A percentile compares a stretch with the other conserved stretches of the same genome.
Evolutionary conservation across 208 protist species (phyloP).

Genomic region (Crithidia brevicula): DNA sequence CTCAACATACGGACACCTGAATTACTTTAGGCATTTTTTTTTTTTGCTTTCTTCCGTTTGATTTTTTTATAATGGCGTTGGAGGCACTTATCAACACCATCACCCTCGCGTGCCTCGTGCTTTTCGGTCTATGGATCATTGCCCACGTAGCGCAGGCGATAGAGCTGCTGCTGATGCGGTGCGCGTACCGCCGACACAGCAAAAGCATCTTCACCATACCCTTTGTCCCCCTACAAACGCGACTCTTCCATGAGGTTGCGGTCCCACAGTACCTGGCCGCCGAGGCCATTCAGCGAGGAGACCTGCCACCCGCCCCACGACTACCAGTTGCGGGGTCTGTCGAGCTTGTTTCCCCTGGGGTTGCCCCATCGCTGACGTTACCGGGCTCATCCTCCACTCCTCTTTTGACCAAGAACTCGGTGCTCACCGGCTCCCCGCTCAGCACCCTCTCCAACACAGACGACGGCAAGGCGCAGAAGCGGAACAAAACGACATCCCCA

Average conservation of each 20-base stretch:
- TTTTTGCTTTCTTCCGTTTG: constrained; percentile 4
- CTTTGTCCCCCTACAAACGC: constrained; percentile 51
- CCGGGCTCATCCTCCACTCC: not conserved
- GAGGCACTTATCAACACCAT: constrained; percentile 50
- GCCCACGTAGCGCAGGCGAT: constrained; percentile 22
- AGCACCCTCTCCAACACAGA: not conserved
- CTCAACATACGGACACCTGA: too few species aligned
- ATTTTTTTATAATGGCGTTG: constrained; percentile 29
- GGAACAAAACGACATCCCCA: not conserved
- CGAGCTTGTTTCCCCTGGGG: constrained; percentile 1
- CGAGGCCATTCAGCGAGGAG: constrained; percentile 31
- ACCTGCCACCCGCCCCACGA: constrained; percentile 3
- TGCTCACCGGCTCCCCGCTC: constrained; percentile 3
- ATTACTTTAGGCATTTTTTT: too few species aligned
- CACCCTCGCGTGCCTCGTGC: constrained; percentile 31
- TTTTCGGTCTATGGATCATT: constrained; percentile 35
- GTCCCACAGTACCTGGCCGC: constrained; percentile 44
- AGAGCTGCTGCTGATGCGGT: constrained; percentile 27
- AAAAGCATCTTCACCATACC: constrained; percentile 44
- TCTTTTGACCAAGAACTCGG: not conserved
- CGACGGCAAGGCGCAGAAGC: not conserved
- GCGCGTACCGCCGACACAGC: constrained; percentile 33
- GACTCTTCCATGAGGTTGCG: constrained; percentile 46
- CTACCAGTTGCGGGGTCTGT: not conserved
- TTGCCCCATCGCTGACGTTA: not conserved